Evolutionary conservation across 1,139 yeast species (phyloP).

Genomic region (Suhomyces bolitotheri): DNA sequence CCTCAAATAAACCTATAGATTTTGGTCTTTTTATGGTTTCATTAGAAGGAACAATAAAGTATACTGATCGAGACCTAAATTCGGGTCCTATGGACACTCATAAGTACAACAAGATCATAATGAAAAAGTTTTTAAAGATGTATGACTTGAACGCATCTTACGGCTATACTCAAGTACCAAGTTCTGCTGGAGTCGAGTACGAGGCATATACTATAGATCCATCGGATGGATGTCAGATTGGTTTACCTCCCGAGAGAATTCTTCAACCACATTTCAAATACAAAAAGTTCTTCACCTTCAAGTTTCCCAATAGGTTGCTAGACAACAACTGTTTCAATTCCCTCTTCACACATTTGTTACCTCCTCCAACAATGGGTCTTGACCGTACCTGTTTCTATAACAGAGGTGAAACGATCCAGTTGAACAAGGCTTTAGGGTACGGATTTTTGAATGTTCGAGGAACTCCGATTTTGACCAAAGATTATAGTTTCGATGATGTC

Average conservation of each 20-base stretch:
- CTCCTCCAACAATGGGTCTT: constrained; percentile 69
- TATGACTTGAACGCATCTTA: constrained; percentile 49
- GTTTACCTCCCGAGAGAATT: constrained; percentile 52
- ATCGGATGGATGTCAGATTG: constrained; percentile 51
- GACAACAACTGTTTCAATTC: constrained; percentile 61
- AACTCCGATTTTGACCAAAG: constrained; percentile 45
- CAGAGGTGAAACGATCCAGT: constrained; percentile 35
- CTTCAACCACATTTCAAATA: constrained; percentile 53
- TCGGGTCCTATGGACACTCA: constrained; percentile 18
- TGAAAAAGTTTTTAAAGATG: constrained; percentile 50
- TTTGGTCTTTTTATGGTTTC: constrained; percentile 50
- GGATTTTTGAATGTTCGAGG: constrained; percentile 44
- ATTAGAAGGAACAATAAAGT: constrained; percentile 48
- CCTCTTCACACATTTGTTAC: constrained; percentile 50
- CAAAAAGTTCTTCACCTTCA: constrained; percentile 65
- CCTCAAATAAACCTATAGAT: constrained; percentile 38
- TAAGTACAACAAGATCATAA: constrained; percentile 33
- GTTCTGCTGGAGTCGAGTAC: constrained; percentile 52
- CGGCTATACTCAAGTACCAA: constrained; percentile 45
- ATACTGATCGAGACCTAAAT: constrained; percentile 28
- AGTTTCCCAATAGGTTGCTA: constrained; percentile 56
- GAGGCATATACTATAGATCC: constrained; percentile 43
- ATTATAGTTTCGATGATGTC: constrained; percentile 43
- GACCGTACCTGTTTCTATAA: constrained; percentile 46
- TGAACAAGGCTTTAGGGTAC: constrained; percentile 48